Base-by-base conservation (phyloP, 2,329 filamentous ascomycete genomes). In the Talaromyces funiculosus region DNA sequence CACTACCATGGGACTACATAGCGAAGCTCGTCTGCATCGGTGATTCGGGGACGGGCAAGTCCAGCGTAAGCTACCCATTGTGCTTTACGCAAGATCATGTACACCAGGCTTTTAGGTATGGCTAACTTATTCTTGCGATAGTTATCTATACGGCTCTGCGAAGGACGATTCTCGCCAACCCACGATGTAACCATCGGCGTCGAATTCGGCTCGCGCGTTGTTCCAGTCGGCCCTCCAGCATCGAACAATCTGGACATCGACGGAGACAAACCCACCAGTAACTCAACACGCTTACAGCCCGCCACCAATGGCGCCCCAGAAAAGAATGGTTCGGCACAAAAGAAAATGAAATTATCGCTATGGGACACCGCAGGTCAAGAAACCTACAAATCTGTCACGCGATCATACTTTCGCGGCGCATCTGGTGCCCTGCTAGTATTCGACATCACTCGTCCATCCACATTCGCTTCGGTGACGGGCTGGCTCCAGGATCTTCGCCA, bases 351-450 rank as follows among this genome's bases (percentile, higher is more conserved):
- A 77, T 83, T 96, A 4, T 91, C 87, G 47, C 81, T 97, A 10
- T 97, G 93, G 93, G 93, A 97, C 72, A 97, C 93, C 0, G 93
- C 93, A 16, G 93, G 93, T 26, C 93, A 97, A 75, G 93, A 97
- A 79, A 96, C 92, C 12, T 97, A 97, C 81, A 97, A 97, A 75
- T 93, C 89, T 47, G 94, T 97, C 62, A 97, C 93, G 8, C 83
- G 93, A 59, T 94, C 90, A 63, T 97, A 97, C 78, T 96, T 96
- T 77, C 88, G 92, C 57, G 92, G 92, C 68, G 87, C 87, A 40
- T 86, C 83, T 0, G 87, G 87, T 33, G 87, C 87, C 4, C 82
- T 99, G 14, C 85, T 99, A 26, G 94, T 99, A 63, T 99, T 97
- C 72, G 94, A 99, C 75, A 93, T 99, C 66, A 90, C 90, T 29